Evolutionary conservation across 768 basidiomycete species (phyloP).

Genomic region (Mycena crocata): DNA sequence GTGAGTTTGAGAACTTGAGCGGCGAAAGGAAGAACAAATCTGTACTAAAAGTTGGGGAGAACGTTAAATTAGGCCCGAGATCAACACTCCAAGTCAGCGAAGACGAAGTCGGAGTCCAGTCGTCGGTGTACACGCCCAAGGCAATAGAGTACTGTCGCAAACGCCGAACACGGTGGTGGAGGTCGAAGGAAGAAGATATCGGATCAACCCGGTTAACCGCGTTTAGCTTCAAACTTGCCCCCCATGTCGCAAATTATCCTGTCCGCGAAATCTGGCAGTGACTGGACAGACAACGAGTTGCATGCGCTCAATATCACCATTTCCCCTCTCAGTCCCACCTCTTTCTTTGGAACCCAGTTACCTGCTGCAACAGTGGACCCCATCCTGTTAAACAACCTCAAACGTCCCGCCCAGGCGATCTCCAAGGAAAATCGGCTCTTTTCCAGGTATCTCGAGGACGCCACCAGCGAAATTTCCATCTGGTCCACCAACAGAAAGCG

Average conservation of each 20-base stretch:
- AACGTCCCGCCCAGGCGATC: not conserved
- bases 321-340: not conserved
- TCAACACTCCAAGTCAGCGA: too few relatives aligned
- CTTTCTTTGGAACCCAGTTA: constrained; percentile 13
- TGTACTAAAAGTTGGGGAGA: too few relatives aligned
- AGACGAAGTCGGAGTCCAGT: too few relatives aligned
- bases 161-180: too few relatives aligned
- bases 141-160: too few relatives aligned
- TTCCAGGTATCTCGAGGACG: constrained; percentile 11
- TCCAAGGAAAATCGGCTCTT: constrained; percentile 7
- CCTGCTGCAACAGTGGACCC: constrained; percentile 7
- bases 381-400: not conserved
- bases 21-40: too few relatives aligned
- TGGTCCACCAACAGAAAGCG: constrained; percentile 10
- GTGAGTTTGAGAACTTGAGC: too few relatives aligned
- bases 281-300: constrained; percentile 42
- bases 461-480: not conserved
- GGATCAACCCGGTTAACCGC: too few relatives aligned
- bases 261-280: constrained; percentile 40
- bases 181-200: too few relatives aligned
- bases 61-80: too few relatives aligned
- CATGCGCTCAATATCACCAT: constrained; percentile 38
- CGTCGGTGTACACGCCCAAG: too few relatives aligned
- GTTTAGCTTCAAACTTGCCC: too few relatives aligned
- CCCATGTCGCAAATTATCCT: constrained; percentile 39